Conservation (phyloP, 1,139 yeast species). For the Ogataea hybrid region DNA sequence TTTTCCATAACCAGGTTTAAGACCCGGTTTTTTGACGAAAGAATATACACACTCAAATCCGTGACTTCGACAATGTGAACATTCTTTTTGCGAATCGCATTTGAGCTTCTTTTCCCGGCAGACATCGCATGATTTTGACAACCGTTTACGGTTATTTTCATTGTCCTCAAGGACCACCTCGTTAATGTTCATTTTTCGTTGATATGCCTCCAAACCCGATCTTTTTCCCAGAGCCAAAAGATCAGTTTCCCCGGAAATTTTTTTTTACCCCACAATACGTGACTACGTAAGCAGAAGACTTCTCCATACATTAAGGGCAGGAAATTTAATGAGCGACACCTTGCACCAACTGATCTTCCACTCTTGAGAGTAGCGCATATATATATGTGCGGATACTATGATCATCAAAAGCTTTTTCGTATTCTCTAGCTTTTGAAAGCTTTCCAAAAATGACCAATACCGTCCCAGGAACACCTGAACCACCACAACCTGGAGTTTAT, state of each 20-base stretch:
- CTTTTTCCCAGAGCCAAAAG: background rate
- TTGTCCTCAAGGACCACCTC: background rate
- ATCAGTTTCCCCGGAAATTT: background rate
- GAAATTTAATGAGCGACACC: background rate
- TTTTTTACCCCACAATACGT: background rate
- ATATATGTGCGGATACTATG: background rate
- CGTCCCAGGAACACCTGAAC: background rate
- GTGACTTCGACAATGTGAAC: conserved; percentile 35
- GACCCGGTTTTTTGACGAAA: conserved; percentile 35
- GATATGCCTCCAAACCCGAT: background rate
- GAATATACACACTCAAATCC: conserved; percentile 33
- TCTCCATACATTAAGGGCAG: background rate
- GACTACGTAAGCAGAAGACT: background rate
- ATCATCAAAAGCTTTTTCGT: background rate
- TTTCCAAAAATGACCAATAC: background rate
- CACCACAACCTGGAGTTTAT: conserved; percentile 29
- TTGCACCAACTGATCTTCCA: background rate
- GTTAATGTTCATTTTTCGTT: background rate
- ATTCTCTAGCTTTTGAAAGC: background rate
- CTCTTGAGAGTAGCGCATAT: background rate
- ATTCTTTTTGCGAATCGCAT: conserved; percentile 31
- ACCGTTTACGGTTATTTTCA: background rate
- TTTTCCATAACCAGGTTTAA: conserved; percentile 35
- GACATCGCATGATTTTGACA: conserved; percentile 33
- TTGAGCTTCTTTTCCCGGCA: conserved; percentile 37